Evolutionary conservation across 1,284 basidiomycete species (phyloP).

Genomic region (Heterobasidion parviporum): DNA sequence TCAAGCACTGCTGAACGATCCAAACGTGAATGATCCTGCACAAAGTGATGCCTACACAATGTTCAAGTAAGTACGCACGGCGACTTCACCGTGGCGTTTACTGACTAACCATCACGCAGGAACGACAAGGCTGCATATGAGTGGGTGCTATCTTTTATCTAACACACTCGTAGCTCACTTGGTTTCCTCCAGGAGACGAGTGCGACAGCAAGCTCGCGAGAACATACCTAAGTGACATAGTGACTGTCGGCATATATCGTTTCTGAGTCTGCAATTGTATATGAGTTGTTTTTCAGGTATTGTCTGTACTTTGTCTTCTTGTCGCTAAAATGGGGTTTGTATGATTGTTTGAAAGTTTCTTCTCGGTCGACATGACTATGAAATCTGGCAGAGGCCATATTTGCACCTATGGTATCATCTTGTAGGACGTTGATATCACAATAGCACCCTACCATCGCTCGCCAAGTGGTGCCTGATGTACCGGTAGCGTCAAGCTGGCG

Average conservation of each 20-base stretch:
- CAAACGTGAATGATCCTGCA: slow-evolving; percentile 92
- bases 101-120: slow-evolving; percentile 32
- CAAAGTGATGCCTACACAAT: slow-evolving; percentile 97
- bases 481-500: too few relatives aligned
- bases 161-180: slow-evolving; percentile 1
- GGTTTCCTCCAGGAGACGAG: slow-evolving; percentile 45
- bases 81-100: background rate
- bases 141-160: slow-evolving; percentile 34
- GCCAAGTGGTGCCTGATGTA: too few relatives aligned
- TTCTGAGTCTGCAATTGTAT: background rate
- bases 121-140: slow-evolving; percentile 88
- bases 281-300: background rate
- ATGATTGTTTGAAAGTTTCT: background rate
- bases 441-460: too few relatives aligned
- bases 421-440: too few relatives aligned
- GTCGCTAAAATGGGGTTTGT: background rate
- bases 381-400: too few relatives aligned
- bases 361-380: too few relatives aligned
- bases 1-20: slow-evolving; percentile 90
- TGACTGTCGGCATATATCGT: background rate
- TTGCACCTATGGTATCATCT: too few relatives aligned
- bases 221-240: slow-evolving; percentile 67
- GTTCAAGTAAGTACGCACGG: slow-evolving; percentile 74
- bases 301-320: background rate
- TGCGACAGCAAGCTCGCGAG: slow-evolving; percentile 79